Evolutionary conservation across 345 rosid genomes (phyloP).

Genomic region (Crucihimalaya himalaica): DNA sequence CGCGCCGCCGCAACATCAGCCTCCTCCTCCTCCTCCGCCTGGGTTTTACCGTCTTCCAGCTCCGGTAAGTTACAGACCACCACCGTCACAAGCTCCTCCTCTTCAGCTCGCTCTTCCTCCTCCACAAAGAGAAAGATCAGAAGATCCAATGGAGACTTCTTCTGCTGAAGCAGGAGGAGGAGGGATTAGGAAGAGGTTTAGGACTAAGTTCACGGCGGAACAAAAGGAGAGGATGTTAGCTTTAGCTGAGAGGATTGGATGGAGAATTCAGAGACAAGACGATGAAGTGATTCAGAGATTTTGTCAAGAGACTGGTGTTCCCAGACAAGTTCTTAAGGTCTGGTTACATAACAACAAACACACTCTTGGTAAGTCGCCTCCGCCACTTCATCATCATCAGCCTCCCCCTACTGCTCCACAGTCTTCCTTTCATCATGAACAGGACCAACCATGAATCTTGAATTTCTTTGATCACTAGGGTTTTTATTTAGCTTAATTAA

Average conservation of each 20-base stretch:
- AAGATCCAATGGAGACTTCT: slow-evolving; percentile 44
- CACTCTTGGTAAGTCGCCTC: slow-evolving; percentile 67
- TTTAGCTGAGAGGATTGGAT: slow-evolving; percentile 70
- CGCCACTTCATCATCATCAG: slow-evolving; percentile 25
- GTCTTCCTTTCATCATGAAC: slow-evolving; percentile 37
- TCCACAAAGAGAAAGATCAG: slow-evolving; percentile 44
- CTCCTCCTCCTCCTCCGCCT: slow-evolving; percentile 34
- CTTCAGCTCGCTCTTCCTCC: slow-evolving; percentile 45
- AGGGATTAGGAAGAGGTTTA: slow-evolving; percentile 57
- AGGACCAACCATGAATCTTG: slow-evolving; percentile 53
- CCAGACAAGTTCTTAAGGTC: slow-evolving; percentile 78
- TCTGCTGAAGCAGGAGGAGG: slow-evolving; percentile 52
- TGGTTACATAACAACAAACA: slow-evolving; percentile 94
- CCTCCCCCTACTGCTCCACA: slow-evolving; percentile 10
- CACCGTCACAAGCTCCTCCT: slow-evolving; percentile 54
- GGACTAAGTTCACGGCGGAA: slow-evolving; percentile 71
- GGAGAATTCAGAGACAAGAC: slow-evolving; percentile 84
- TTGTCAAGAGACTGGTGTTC: slow-evolving; percentile 62
- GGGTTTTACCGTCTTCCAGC: slow-evolving; percentile 64
- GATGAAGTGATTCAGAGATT: slow-evolving; percentile 67
- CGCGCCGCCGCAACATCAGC: slow-evolving; percentile 43
- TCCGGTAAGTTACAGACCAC: slow-evolving; percentile 45
- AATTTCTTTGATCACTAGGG: slow-evolving; percentile 30
- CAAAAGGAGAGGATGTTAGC: slow-evolving; percentile 79
- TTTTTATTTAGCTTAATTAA: slow-evolving; percentile 29